These are phyloP conservation scores for Talaromyces marneffei DNA, from an alignment of 2,329 filamentous ascomycete species.

Conservation along the genomic window DNA sequence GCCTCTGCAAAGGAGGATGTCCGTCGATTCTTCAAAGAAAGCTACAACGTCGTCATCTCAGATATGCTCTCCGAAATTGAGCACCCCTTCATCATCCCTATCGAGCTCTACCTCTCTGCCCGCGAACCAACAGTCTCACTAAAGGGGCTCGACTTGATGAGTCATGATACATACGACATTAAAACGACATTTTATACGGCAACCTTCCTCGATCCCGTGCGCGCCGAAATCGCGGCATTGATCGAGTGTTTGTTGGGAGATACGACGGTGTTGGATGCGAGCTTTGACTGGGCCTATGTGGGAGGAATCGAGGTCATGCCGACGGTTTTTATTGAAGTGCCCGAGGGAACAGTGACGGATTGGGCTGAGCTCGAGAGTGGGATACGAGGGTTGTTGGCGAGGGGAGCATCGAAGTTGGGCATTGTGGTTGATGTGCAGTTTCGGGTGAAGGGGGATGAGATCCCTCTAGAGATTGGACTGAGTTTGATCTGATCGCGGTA, in stretches of 20 bases:
- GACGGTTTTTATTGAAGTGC: constrained; percentile 2
- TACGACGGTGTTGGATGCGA: not conserved
- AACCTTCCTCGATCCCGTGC: not conserved
- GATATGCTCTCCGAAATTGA: not conserved
- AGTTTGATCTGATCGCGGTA: not conserved
- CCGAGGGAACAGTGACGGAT: not conserved
- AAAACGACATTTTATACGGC: not conserved
- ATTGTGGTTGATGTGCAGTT: constrained; percentile 5
- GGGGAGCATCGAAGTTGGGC: not conserved
- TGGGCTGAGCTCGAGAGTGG: constrained; percentile 6
- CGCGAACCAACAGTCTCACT: not conserved
- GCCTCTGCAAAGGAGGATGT: not conserved
- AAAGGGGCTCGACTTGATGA: not conserved
- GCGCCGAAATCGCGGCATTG: not conserved
- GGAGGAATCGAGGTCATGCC: not conserved
- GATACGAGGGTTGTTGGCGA: not conserved
- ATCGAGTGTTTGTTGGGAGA: not conserved
- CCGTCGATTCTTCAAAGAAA: not conserved
- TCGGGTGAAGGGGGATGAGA: not conserved
- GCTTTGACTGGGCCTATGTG: not conserved
- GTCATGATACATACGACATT: not conserved
- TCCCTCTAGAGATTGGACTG: too few species aligned
- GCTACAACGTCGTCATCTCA: not conserved
- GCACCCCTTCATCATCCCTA: constrained; percentile 1
- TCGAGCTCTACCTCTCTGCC: constrained; percentile 1